Base-by-base conservation (phyloP, 140 eudicot species). In the Cichorium intybus region DNA sequence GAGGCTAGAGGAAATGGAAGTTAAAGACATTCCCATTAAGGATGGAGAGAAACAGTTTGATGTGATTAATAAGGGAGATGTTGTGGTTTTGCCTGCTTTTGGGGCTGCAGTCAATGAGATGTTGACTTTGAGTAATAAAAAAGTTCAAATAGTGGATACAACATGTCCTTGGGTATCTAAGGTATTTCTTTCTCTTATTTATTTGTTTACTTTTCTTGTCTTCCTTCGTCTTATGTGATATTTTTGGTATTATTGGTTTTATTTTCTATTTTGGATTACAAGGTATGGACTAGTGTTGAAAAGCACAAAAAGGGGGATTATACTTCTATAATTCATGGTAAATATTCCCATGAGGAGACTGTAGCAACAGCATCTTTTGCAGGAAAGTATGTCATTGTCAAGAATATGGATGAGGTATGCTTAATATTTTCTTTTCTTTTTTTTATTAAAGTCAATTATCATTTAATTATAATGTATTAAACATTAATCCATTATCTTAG, bases 81-180 rank as follows among this genome's bases (percentile, higher is more conserved):
- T 91, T 57, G 98, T 91, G 69, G 75, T 83, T 65, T 77, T 91
- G 76, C 98, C 98, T 65, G 98, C 95, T 81, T 91, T 91, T 68
- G 98, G 98, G 60, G 96, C 98, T 66, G 88, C 91, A 9, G 98
- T 91, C 15, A 80, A 81, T 34, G 98, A 91, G 77, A 87, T 91
- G 98, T 29, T 74, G 74, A 73, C 81, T 73, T 79, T 91, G 82
- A 83, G 78, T 57, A 76, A 85, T 20, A 87, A 87, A 72, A 73
- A 88, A 51, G 96, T 91, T 31, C 92, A 91, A 64, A 87, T 91
- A 56, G 98, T 91, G 63, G 98, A 91, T 71, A 91, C 98, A 43
- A 91, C 98, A 20, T 91, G 98, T 74, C 96, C 98, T 27, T 91
- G 98, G 98, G 98, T 91, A 35, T 70, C 91, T 28, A 91, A 91